Percentiles rank a stretch among this genome's conserved stretches.
phyloP scores from a whole-genome alignment of 345 rosid genomes.

The Anastatica hierochuntica region DNA sequence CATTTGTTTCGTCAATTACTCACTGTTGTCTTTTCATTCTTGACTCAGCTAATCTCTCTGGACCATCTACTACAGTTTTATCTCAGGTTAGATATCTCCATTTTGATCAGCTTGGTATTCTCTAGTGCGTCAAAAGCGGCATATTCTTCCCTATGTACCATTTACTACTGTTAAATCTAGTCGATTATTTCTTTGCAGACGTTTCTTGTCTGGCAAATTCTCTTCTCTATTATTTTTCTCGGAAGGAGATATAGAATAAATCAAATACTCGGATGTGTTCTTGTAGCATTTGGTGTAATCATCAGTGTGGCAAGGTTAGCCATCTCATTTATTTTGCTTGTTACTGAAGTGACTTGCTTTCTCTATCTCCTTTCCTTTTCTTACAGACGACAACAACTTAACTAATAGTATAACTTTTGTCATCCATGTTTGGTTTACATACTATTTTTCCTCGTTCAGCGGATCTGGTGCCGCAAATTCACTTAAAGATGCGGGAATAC shows the following conservation, averaged over 20 bases:
- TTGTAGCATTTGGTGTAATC: slow-evolving; percentile 72
- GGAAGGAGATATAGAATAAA: slow-evolving; percentile 78
- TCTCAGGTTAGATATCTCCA: slow-evolving; percentile 94
- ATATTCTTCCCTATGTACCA: too few species aligned
- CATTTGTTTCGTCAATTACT: slow-evolving; percentile 2
- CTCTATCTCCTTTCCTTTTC: too few species aligned
- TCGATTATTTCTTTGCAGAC: slow-evolving; percentile 61
- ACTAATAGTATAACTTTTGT: too few species aligned
- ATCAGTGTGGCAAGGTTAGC: slow-evolving; percentile 84
- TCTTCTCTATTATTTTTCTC: slow-evolving; percentile 73
- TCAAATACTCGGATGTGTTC: slow-evolving; percentile 71
- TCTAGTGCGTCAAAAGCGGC: too few species aligned
- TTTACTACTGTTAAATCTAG: too few species aligned
- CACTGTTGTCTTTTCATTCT: slow-evolving; percentile 10
- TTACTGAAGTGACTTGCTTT: slow-evolving; percentile 1
- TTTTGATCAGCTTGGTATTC: too few species aligned
- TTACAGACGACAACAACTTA: too few species aligned
- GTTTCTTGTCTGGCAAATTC: slow-evolving; percentile 91
- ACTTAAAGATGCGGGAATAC: slow-evolving; percentile 55
- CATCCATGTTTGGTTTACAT: too few species aligned
- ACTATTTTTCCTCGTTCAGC: too few species aligned
- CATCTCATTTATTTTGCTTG: too few species aligned
- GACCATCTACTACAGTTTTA: slow-evolving; percentile 81
- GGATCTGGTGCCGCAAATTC: slow-evolving; percentile 77
- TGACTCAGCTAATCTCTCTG: slow-evolving; percentile 80